Base-by-base conservation (phyloP, 2,329 filamentous ascomycete species). In the Cordyceps farinosa region DNA sequence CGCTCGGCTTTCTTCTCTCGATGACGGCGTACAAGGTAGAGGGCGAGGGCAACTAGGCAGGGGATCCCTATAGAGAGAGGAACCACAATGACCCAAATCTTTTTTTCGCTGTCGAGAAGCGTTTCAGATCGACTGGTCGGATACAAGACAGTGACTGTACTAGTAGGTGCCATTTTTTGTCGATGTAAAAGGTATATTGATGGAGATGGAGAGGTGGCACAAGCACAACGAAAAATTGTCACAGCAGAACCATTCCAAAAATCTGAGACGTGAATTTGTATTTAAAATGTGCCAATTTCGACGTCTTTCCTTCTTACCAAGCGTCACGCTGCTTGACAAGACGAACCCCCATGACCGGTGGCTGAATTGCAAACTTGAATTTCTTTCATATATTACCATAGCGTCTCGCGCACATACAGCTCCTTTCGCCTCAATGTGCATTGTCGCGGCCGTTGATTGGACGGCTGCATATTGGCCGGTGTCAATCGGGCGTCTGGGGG, bases 71-170 rank as follows among this genome's bases (percentile, higher is more conserved):
- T 48, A 3, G 48, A 44, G 9, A 54, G 38, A 8, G 54, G 61
- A 42, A 59, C 42, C 5, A 53, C 32, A 30, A 58, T 27, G 13
- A 58, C 27, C 54, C 54, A 63, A 10, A 54, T 63, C 17, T 45
- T 58, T 8, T 47, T 47, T 36, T 63, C 61, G 54, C 40, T 53
- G 7, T 42, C 44, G 9, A 30, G 58, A 47, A 29, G 3, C 30
- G 29, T n/a, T n/a, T 36, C 32, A 32, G 34, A 7, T 13, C 47
- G 29, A 36, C 13, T 10, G 59, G n/a, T 22, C 3, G 38, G 5
- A 6, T 40, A 29, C 3, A 54, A 30, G 10, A 48, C 27, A 10
- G 27, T 10, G 36, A 61, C 22, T 3, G 57, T 10, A 22, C 22
- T 22, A 1, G 22, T 22, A 27, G 59, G 59, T 13, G 32, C 32